Conservation (phyloP, 345 rosid species). For the Cardamine resedifolia region DNA sequence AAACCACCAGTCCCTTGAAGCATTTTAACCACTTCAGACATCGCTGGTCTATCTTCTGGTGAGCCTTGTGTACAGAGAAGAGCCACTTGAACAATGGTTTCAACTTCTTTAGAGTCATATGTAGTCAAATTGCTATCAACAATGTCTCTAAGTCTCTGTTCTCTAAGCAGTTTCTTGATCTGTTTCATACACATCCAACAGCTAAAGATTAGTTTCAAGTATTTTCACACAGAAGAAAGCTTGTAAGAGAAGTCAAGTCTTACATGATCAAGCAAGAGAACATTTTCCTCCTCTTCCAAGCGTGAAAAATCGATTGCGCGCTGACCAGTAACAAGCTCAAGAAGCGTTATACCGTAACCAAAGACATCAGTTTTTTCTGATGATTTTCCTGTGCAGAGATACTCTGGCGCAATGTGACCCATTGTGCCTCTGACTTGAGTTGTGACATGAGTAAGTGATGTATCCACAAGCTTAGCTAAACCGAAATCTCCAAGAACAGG, state of each 20-base stretch:
- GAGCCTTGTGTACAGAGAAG: conserved; percentile 75
- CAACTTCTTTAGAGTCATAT: conserved; percentile 64
- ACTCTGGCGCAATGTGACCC: conserved; percentile 96
- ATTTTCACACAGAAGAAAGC: not conserved
- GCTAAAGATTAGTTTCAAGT: not conserved
- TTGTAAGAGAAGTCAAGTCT: conserved; percentile 28
- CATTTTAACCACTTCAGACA: conserved; percentile 80
- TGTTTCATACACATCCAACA: conserved; percentile 37
- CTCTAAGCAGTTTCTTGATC: conserved; percentile 73
- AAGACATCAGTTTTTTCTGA: conserved; percentile 89
- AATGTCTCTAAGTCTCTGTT: conserved; percentile 67
- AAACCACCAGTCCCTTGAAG: conserved; percentile 66
- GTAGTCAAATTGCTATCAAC: conserved; percentile 60
- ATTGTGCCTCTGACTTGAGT: conserved; percentile 90
- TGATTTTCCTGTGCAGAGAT: conserved; percentile 80
- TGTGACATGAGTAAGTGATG: conserved; percentile 72
- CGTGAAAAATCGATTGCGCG: conserved; percentile 85
- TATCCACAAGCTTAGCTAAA: conserved; percentile 66
- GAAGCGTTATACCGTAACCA: conserved; percentile 87
- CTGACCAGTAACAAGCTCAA: conserved; percentile 88
- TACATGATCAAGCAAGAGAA: conserved; percentile 90
- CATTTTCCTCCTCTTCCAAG: conserved; percentile 86
- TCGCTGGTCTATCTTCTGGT: conserved; percentile 75
- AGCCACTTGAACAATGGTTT: conserved; percentile 72
- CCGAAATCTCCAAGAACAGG: conserved; percentile 92